A percentile compares a stretch with the other conserved stretches of the same genome.
These are phyloP conservation scores for Thelonectria olida DNA, from an alignment of 2,329 filamentous ascomycete species.

Conservation along the genomic window DNA sequence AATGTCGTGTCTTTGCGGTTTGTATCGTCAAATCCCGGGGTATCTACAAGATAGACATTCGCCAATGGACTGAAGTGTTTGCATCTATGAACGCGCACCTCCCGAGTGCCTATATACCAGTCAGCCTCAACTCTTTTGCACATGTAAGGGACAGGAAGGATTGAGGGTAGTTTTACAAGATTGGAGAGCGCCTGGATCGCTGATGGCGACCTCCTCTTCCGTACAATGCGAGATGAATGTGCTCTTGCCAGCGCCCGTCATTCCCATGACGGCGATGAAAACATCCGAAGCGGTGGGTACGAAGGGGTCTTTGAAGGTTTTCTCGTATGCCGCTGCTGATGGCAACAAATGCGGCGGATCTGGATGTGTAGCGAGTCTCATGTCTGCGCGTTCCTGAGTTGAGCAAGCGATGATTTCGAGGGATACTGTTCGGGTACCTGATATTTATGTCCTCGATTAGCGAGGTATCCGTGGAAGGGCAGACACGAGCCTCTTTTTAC, in stretches of 20 bases:
- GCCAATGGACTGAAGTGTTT: neutral
- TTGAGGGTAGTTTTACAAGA: neutral
- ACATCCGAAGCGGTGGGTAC: neutral
- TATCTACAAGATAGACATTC: constrained; percentile 18
- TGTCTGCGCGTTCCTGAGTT: neutral
- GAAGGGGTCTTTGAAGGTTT: neutral
- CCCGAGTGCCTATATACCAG: neutral
- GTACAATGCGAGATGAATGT: constrained; percentile 14
- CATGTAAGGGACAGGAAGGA: too few species aligned
- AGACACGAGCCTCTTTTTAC: too few species aligned
- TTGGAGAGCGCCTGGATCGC: neutral
- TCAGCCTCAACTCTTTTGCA: too few species aligned
- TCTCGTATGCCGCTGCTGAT: neutral
- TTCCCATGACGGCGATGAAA: constrained; percentile 18
- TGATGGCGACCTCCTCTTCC: neutral
- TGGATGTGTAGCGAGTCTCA: neutral
- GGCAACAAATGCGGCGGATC: too few species aligned
- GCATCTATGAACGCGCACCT: neutral
- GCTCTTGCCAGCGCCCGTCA: constrained; percentile 22
- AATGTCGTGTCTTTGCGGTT: constrained; percentile 15
- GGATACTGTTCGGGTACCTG: too few species aligned
- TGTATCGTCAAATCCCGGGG: constrained; percentile 21
- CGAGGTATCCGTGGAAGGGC: too few species aligned
- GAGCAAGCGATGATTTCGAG: too few species aligned
- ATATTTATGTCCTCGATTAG: too few species aligned